Percentiles rank a stretch among this genome's conserved stretches.
phyloP scores from a whole-genome alignment of 2,329 filamentous ascomycete genomes.

The Nannizziopsis arthrosporioides region DNA sequence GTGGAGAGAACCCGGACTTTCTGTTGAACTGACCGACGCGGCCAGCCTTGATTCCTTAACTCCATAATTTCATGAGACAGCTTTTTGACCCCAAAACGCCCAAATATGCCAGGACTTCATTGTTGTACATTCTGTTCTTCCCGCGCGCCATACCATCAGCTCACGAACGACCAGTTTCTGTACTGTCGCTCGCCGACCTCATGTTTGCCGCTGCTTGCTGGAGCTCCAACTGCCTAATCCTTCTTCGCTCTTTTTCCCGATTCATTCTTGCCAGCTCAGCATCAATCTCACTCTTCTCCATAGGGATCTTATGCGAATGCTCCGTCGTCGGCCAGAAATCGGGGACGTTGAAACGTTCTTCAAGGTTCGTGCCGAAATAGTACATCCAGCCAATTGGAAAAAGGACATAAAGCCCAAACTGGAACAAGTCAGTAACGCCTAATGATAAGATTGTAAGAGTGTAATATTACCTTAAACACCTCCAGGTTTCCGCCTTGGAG shows the following conservation, averaged over 20 bases:
- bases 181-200: constrained; percentile 4
- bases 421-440: constrained; percentile 4
- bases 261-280: constrained; percentile 63
- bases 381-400: constrained; percentile 99
- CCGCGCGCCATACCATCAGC: not conserved
- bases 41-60: too few species aligned
- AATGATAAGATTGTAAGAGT: not conserved
- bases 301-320: constrained; percentile 43
- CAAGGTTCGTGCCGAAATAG: constrained; percentile 98
- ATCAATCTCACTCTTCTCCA: constrained; percentile 51
- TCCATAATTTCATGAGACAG: too few species aligned
- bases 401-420: constrained; percentile 98
- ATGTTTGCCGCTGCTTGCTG: constrained; percentile 8
- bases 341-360: constrained; percentile 74
- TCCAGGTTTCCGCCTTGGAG: constrained; percentile 84
- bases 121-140: not conserved
- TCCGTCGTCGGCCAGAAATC: constrained; percentile 79
- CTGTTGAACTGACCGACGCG: not conserved
- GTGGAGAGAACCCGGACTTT: not conserved
- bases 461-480: constrained; percentile 66
- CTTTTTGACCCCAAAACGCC: too few species aligned
- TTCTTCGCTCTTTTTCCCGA: constrained; percentile 38
- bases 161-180: constrained; percentile 1
- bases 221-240: constrained; percentile 21
- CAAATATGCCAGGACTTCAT: not conserved